phyloP scores from a whole-genome alignment of 1,284 basidiomycete genomes.

The Tilletia setariae region DNA sequence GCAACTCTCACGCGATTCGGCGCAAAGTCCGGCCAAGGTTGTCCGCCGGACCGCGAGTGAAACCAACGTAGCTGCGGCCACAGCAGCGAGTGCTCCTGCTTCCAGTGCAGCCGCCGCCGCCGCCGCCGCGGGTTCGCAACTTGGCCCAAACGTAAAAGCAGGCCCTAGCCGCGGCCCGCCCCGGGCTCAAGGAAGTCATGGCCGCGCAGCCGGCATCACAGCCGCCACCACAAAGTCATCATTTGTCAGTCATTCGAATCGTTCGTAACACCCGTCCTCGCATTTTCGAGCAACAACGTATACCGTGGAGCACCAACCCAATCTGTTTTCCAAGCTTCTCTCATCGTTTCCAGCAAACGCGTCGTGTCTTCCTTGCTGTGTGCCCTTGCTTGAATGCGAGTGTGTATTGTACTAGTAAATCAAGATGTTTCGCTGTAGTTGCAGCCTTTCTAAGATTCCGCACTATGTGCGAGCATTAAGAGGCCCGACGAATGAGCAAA shows the following conservation, averaged over 20 bases:
- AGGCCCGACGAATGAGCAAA: neutral
- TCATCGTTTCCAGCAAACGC: neutral
- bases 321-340: neutral
- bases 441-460: too few species aligned
- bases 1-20: constrained; percentile 9
- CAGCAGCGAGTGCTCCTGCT: neutral
- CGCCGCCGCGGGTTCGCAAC: neutral
- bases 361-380: too few species aligned
- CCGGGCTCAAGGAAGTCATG: constrained; percentile 6
- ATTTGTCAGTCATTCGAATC: neutral
- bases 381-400: too few species aligned
- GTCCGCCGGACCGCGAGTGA: constrained; percentile 16
- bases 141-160: neutral
- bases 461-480: too few species aligned
- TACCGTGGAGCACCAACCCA: neutral
- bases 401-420: too few species aligned
- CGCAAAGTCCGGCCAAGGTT: constrained; percentile 6
- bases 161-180: neutral
- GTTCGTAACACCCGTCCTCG: neutral
- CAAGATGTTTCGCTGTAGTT: too few species aligned
- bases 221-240: neutral
- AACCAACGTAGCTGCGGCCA: constrained; percentile 15
- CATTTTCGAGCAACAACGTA: neutral
- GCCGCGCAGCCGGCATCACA: neutral
- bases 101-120: neutral